A percentile compares a stretch with the other conserved stretches of the same genome.
Evolutionary conservation across 106 monocot species (phyloP).

Genomic region (Acorus calamus): DNA sequence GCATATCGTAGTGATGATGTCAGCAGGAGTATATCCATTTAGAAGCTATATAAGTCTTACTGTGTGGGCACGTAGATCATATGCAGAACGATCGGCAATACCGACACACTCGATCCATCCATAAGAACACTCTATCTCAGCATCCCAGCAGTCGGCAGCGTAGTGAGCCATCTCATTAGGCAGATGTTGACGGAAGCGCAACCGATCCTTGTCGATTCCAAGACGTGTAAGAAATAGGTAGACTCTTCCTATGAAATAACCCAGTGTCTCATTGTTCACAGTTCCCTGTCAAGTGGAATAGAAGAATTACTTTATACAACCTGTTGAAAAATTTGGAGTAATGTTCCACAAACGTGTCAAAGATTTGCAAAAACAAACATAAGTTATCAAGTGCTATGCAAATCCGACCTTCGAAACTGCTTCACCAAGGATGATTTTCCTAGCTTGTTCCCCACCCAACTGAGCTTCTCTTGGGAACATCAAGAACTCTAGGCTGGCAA

Average conservation of each 20-base stretch:
- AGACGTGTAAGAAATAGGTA: conserved; percentile 75
- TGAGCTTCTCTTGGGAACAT: conserved; percentile 92
- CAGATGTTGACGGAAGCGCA: conserved; percentile 88
- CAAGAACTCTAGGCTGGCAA: conserved; percentile 66
- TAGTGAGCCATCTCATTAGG: conserved; percentile 99
- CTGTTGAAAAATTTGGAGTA: too few species aligned
- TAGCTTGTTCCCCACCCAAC: conserved; percentile 49
- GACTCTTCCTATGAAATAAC: conserved; percentile 91
- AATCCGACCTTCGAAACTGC: conserved; percentile 63
- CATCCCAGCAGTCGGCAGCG: conserved; percentile 99
- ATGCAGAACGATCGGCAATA: conserved; percentile 95
- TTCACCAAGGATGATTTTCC: conserved; percentile 49
- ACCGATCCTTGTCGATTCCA: conserved; percentile 74
- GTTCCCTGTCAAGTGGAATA: conserved; percentile 35
- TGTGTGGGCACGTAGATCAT: conserved; percentile 81
- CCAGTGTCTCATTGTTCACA: conserved; percentile 90
- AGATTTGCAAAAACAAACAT: neutral
- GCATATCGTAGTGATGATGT: too few species aligned
- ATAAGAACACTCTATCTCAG: conserved; percentile 88
- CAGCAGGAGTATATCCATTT: too few species aligned
- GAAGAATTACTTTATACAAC: too few species aligned
- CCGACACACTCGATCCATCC: conserved; percentile 99
- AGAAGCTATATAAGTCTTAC: conserved; percentile 23
- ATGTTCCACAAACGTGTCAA: too few species aligned
- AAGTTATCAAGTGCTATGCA: neutral